phyloP scores from a whole-genome alignment of 1,284 basidiomycete genomes.

The Puccinia triticina region DNA sequence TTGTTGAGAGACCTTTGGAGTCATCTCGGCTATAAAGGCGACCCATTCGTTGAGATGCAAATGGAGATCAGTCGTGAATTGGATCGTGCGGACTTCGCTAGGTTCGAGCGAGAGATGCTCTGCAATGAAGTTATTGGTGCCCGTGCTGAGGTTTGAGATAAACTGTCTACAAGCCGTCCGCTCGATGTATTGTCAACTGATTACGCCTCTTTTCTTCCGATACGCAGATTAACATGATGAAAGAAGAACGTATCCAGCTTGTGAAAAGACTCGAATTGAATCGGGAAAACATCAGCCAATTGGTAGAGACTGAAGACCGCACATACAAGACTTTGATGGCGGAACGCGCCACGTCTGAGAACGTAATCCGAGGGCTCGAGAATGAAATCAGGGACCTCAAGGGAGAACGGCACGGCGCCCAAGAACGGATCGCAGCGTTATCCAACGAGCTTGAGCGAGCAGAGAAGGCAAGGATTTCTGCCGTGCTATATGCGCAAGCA shows the following conservation, averaged over 20 bases:
- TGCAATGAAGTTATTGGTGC: slow-evolving; percentile 39
- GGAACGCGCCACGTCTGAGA: slow-evolving; percentile 29
- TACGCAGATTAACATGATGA: slow-evolving; percentile 31
- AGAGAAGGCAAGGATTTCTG: slow-evolving; percentile 39
- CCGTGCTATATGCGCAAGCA: slow-evolving; percentile 41
- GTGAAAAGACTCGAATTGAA: slow-evolving; percentile 34
- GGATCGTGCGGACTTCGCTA: slow-evolving; percentile 40
- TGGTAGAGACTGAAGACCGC: slow-evolving; percentile 43
- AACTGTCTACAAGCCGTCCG: background rate
- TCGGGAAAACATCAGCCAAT: slow-evolving; percentile 48
- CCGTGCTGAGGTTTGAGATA: slow-evolving; percentile 12
- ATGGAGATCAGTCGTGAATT: slow-evolving; percentile 47
- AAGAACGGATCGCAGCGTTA: background rate
- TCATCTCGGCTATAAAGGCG: slow-evolving; percentile 37
- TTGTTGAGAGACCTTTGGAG: slow-evolving; percentile 47
- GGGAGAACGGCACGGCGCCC: slow-evolving; percentile 12
- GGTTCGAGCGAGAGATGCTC: slow-evolving; percentile 47
- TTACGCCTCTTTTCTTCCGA: background rate
- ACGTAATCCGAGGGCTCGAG: slow-evolving; percentile 24
- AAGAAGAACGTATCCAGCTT: slow-evolving; percentile 45
- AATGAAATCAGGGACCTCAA: slow-evolving; percentile 11
- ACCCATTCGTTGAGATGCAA: slow-evolving; percentile 44
- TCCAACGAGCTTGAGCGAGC: slow-evolving; percentile 34
- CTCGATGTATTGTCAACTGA: background rate
- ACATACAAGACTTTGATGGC: slow-evolving; percentile 46